Base-by-base conservation (phyloP, 176 grass and related monocot species). In the Bolboschoenus planiculmis region DNA sequence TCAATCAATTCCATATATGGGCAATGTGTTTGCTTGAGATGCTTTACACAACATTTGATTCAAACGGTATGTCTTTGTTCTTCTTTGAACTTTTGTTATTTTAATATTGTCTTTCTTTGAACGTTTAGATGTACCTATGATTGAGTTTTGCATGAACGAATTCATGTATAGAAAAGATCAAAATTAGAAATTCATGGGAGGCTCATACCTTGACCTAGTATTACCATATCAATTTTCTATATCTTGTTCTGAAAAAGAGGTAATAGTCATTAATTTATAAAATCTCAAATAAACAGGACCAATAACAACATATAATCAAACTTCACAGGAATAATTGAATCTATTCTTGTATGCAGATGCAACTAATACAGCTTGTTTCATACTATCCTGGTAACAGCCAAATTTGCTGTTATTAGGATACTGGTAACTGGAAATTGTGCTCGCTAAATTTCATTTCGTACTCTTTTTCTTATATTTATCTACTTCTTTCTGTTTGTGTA, bases 21-120 rank as follows among this genome's bases (percentile, higher is more conserved):
- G 72, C 85, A 85, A 54, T 99, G 92, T 42, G 70, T 91, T 79
- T 95, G 96, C 82, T 83, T 99, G 84, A 88, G 90, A 78, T 97
- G 92, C 79, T 90, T 97, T 75, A 87, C 83, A 4, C 92, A 93
- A 81, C 90, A 99, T 78, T 83, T 95, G 10, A 84, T 95, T 83
- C 85, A 80, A n/a, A 89, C 63, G 11, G 96, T 99, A 99, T 63
- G 63, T 47, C 83, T 15, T 66, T 16, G 26, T 39, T 67, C 1
- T 60, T 5, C 0, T 90, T 59, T 11, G 11, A 84, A 76, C 4
- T 59, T 68, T 80, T 30, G 30, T 20, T 44, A 21, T 77, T 16
- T 46, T 30, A 50, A 50, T 33, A 21, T 73, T 14, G 2, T 10
- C 40, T 10, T 48, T 83, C 1, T 14, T 81, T 42, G 4, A 81